phyloP scores from a whole-genome alignment of 345 rosid genomes.

The Citrus medica region DNA sequence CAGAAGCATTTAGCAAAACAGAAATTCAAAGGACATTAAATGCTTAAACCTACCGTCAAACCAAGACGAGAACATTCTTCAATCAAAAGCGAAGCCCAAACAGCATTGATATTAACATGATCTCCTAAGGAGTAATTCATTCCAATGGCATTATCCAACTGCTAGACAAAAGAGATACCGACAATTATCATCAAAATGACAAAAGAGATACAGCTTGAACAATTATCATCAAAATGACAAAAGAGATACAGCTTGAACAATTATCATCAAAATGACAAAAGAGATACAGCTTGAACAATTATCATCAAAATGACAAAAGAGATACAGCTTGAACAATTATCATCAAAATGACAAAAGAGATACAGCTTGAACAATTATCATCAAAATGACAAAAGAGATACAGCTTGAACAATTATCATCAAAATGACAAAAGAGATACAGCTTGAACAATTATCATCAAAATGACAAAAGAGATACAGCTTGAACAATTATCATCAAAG shows the following conservation, averaged over 20 bases:
- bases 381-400: conserved; percentile 24
- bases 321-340: conserved; percentile 21
- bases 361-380: conserved; percentile 20
- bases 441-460: conserved; percentile 21
- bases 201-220: conserved; percentile 26
- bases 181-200: conserved; percentile 19
- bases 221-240: conserved; percentile 22
- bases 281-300: conserved; percentile 19
- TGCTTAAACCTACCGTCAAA: conserved; percentile 58
- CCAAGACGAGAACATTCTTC: conserved; percentile 96
- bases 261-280: conserved; percentile 17
- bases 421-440: conserved; percentile 23
- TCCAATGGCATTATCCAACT: conserved; percentile 56
- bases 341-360: conserved; percentile 23
- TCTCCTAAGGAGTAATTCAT: conserved; percentile 37
- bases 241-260: conserved; percentile 26
- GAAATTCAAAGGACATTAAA: conserved; percentile 12
- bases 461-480: conserved; percentile 20
- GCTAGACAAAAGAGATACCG: conserved; percentile 32
- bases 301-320: conserved; percentile 15
- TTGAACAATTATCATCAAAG: conserved; percentile 13
- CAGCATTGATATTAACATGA: conserved; percentile 62
- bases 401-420: conserved; percentile 23
- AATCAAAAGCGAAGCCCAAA: conserved; percentile 84
- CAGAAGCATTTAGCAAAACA: conserved; percentile 27